Conservation (phyloP, 225 moss, liverwort and hornwort genomes). For the Takakia lepidozioides region DNA sequence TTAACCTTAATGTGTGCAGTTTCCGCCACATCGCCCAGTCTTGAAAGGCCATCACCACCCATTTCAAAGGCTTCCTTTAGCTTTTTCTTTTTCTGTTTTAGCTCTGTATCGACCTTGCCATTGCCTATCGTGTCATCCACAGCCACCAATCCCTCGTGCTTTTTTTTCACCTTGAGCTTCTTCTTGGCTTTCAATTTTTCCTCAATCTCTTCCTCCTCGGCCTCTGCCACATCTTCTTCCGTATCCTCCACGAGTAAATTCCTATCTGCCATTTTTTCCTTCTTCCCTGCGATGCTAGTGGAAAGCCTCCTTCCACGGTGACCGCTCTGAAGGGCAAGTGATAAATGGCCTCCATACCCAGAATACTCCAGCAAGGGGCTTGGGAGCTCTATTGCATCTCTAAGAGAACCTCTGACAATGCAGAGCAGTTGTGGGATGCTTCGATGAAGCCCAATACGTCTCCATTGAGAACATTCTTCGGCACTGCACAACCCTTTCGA, state of each 20-base stretch:
- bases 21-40: too few species aligned
- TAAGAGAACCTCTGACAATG: slow-evolving; percentile 9
- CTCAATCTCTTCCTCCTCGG: slow-evolving; percentile 3
- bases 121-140: background rate
- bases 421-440: too few species aligned
- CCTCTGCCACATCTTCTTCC: slow-evolving; percentile 21
- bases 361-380: too few species aligned
- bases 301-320: too few species aligned
- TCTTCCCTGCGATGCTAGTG: slow-evolving; percentile 41
- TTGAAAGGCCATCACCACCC: too few species aligned
- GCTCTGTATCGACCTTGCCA: background rate
- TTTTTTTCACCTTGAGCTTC: slow-evolving; percentile 13
- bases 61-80: slow-evolving; percentile 9
- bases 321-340: too few species aligned
- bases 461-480: too few species aligned
- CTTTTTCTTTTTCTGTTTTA: slow-evolving; percentile 23
- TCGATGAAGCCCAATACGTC: too few species aligned
- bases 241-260: slow-evolving; percentile 32
- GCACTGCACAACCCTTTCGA: too few species aligned
- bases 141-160: background rate
- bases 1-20: too few species aligned
- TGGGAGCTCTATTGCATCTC: too few species aligned
- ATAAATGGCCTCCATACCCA: too few species aligned
- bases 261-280: slow-evolving; percentile 28
- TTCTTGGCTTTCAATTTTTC: slow-evolving; percentile 23